These are phyloP conservation scores for Lentithecium fluviatile DNA, from an alignment of 495 filamentous ascomycete species.

Conservation along the genomic window DNA sequence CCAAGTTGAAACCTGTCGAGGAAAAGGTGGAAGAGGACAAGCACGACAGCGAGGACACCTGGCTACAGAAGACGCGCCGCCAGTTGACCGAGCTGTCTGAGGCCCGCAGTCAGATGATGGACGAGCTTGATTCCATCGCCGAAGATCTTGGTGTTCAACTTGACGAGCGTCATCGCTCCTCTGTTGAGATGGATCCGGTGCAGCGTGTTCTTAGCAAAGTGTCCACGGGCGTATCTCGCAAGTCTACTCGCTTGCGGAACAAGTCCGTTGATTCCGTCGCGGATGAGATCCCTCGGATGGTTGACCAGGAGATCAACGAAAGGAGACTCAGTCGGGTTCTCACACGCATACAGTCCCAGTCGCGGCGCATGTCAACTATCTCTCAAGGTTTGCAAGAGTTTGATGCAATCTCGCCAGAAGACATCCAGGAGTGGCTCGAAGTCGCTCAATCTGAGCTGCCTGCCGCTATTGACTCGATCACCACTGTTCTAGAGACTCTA, in stretches of 20 bases:
- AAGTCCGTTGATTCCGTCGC: slow-evolving; percentile 24
- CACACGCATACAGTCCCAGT: slow-evolving; percentile 16
- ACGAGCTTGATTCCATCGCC: slow-evolving; percentile 28
- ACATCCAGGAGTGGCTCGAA: slow-evolving; percentile 30
- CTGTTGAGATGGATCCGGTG: slow-evolving; percentile 8
- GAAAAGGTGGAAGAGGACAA: slow-evolving; percentile 2
- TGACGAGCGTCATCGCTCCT: slow-evolving; percentile 2
- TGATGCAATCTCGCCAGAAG: slow-evolving; percentile 12
- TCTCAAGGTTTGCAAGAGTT: slow-evolving; percentile 16
- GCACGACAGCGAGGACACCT: slow-evolving; percentile 18
- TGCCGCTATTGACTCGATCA: slow-evolving; percentile 27
- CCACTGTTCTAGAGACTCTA: slow-evolving; percentile 19
- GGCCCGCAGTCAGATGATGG: slow-evolving; percentile 20
- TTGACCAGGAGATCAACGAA: slow-evolving; percentile 14
- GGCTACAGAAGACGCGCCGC: slow-evolving; percentile 28
- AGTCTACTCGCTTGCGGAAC: slow-evolving; percentile 14
- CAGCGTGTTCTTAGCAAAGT: slow-evolving; percentile 12
- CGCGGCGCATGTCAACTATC: slow-evolving; percentile 16
- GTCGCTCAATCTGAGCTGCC: slow-evolving; percentile 23
- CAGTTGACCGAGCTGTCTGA: slow-evolving; percentile 27
- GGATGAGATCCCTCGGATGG: slow-evolving; percentile 19
- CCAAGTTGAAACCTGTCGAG: background rate
- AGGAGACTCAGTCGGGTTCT: slow-evolving; percentile 19
- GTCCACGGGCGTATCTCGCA: slow-evolving; percentile 8
- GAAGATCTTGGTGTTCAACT: slow-evolving; percentile 21